phyloP scores from a whole-genome alignment of 495 filamentous ascomycete species.

The Talaromyces wortmannii region DNA sequence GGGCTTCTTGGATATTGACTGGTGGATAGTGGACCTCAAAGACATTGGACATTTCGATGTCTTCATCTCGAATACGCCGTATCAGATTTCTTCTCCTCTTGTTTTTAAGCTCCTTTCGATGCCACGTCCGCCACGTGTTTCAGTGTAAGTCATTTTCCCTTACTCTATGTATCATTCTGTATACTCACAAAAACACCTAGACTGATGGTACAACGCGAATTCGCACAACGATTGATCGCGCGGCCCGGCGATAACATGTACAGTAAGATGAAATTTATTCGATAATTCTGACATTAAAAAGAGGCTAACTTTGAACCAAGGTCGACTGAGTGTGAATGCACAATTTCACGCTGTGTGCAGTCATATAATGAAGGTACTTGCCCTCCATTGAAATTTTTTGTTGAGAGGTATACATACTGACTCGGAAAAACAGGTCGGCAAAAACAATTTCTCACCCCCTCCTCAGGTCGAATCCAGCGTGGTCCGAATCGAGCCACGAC shows the following conservation, averaged over 20 bases:
- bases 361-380: slow-evolving; percentile 6
- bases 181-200: background rate
- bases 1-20: background rate
- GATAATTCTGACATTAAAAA: background rate
- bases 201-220: slow-evolving; percentile 26
- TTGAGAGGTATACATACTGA: background rate
- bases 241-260: slow-evolving; percentile 7
- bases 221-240: slow-evolving; percentile 20
- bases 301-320: background rate
- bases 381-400: background rate
- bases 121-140: slow-evolving; percentile 4
- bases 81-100: slow-evolving; percentile 9
- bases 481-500: slow-evolving; percentile 6
- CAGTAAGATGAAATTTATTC: background rate
- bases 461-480: slow-evolving; percentile 10
- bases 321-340: slow-evolving; percentile 8
- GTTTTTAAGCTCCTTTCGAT: slow-evolving; percentile 8
- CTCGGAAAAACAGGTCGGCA: slow-evolving; percentile 1
- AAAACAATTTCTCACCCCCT: slow-evolving; percentile 10
- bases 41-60: slow-evolving; percentile 6
- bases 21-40: slow-evolving; percentile 2
- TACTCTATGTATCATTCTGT: background rate
- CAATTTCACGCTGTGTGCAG: slow-evolving; percentile 6
- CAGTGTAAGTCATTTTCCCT: background rate
- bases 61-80: slow-evolving; percentile 7